These are phyloP conservation scores for Aspergillus melleus DNA, from an alignment of 2,329 filamentous ascomycete genomes.

Conservation along the genomic window DNA sequence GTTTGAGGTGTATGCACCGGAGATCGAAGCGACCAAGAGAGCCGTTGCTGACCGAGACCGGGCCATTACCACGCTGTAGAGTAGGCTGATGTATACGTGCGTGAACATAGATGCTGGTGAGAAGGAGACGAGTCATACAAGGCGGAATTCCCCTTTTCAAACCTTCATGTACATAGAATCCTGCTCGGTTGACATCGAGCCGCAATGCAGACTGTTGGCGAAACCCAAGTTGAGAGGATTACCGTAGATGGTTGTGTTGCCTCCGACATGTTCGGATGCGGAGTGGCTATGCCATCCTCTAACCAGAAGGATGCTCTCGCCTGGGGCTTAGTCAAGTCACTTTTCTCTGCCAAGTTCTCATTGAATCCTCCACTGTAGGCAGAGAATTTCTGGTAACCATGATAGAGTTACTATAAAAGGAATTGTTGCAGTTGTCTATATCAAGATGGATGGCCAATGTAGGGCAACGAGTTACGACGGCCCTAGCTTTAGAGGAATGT, in stretches of 20 bases:
- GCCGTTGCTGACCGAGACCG: constrained; percentile 4
- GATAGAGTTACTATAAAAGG: not conserved
- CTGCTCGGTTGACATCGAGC: not conserved
- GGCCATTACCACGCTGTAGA: constrained; percentile 4
- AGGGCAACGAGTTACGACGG: not conserved
- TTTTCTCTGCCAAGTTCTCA: not conserved
- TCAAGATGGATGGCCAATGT: not conserved
- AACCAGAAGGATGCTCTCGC: not conserved
- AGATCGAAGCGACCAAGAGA: constrained; percentile 14
- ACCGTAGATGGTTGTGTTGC: not conserved
- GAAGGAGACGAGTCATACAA: not conserved
- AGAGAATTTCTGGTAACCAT: not conserved
- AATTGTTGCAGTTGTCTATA: not conserved
- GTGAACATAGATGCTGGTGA: not conserved
- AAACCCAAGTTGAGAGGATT: not conserved
- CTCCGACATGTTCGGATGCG: not conserved
- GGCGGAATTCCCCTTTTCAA: not conserved
- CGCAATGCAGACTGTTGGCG: not conserved
- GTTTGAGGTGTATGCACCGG: constrained; percentile 34
- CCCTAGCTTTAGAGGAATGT: not conserved
- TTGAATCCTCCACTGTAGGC: not conserved
- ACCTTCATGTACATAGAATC: not conserved
- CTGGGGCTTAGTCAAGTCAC: not conserved
- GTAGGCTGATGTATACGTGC: not conserved
- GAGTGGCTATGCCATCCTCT: constrained; percentile 2